Evolutionary conservation across 2,329 filamentous ascomycete genomes (phyloP).

Genomic region (Hypomyces perniciosus): DNA sequence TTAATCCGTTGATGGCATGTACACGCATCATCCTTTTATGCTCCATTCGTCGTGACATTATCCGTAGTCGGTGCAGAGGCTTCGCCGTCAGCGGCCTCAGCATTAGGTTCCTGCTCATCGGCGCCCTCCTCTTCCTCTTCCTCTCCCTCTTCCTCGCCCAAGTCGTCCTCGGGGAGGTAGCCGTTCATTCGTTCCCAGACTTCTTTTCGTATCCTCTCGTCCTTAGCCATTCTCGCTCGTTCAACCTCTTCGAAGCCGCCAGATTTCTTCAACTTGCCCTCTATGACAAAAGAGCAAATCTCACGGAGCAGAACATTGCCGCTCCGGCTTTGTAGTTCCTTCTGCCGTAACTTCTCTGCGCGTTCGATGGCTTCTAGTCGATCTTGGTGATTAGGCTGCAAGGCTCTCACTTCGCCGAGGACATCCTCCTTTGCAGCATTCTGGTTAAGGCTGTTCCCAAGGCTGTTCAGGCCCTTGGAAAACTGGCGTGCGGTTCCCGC

Average conservation of each 20-base stretch:
- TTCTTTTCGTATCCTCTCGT: conserved; percentile 79
- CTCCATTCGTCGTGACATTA: neutral
- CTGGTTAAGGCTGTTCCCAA: conserved; percentile 59
- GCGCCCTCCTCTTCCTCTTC: conserved; percentile 19
- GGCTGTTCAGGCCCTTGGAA: conserved; percentile 47
- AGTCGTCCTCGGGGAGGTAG: conserved; percentile 38
- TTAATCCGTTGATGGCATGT: no score
- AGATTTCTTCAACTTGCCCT: conserved; percentile 91
- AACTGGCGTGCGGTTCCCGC: conserved; percentile 50
- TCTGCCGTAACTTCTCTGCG: conserved; percentile 86
- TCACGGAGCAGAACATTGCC: conserved; percentile 79
- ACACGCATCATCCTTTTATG: neutral
- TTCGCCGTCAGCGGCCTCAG: conserved; percentile 6
- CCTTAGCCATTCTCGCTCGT: conserved; percentile 73
- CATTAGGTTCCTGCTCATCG: conserved; percentile 14
- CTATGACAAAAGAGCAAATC: conserved; percentile 75
- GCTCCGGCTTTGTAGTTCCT: conserved; percentile 72
- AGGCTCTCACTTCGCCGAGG: conserved; percentile 83
- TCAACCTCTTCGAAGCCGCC: conserved; percentile 94
- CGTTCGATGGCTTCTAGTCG: conserved; percentile 92
- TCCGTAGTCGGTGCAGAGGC: conserved; percentile 10
- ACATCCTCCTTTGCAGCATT: conserved; percentile 83
- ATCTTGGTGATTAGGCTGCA: conserved; percentile 91
- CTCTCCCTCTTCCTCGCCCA: conserved; percentile 32
- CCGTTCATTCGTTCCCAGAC: conserved; percentile 65